Conservation (phyloP, 2,329 filamentous ascomycete species). For the Keithomyces neogunnii region DNA sequence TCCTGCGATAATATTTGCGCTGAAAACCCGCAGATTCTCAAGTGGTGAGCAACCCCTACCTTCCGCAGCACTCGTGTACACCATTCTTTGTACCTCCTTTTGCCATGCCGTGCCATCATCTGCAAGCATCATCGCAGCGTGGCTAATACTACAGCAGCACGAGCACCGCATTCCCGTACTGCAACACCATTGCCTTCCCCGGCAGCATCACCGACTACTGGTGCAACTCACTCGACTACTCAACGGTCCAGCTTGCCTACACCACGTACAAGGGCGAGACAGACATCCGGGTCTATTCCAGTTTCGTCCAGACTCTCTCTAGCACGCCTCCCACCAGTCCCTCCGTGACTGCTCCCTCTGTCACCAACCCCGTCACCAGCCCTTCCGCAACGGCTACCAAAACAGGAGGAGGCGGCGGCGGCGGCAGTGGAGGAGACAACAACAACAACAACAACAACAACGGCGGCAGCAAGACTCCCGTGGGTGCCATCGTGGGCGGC, state of each 20-base stretch:
- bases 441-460: constrained; percentile 1
- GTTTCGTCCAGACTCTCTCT: not conserved
- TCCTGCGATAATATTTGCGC: constrained; percentile 32
- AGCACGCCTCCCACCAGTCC: not conserved
- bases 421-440: constrained; percentile 1
- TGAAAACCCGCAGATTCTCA: constrained; percentile 31
- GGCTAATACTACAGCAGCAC: constrained; percentile 22
- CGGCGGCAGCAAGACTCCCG: constrained; percentile 12
- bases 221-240: constrained; percentile 27
- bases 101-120: too few species aligned
- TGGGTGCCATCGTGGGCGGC: constrained; percentile 29
- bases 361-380: not conserved
- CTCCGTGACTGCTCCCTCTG: not conserved
- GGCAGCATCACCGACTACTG: constrained; percentile 34
- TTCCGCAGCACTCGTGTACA: not conserved
- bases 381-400: not conserved
- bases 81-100: too few species aligned
- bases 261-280: constrained; percentile 34
- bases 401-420: constrained; percentile 1
- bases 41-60: constrained; percentile 30
- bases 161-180: constrained; percentile 25
- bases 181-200: constrained; percentile 36
- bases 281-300: constrained; percentile 1
- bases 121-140: not conserved
- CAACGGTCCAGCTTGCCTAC: constrained; percentile 24